Evolutionary conservation across 192 early-diverging fungal genomes (phyloP), one percentile per base, ranked within the genome.

Genomic region (Radiomyces spectabilis): DNA sequence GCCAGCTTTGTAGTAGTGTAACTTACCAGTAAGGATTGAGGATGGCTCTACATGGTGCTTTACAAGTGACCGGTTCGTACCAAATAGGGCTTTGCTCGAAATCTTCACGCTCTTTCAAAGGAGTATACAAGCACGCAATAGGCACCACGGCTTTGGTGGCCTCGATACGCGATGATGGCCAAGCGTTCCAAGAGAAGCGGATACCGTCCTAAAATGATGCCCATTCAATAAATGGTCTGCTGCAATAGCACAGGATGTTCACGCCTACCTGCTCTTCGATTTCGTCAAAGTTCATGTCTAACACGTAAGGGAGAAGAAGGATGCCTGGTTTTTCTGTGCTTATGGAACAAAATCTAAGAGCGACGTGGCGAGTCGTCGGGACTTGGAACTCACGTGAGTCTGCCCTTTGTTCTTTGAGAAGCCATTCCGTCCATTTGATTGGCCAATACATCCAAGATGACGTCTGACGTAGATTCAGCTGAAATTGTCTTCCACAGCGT

Each of bases 1-100:
- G n/a, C n/a, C n/a, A n/a, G n/a, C n/a, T n/a, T n/a, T n/a, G n/a
- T n/a, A n/a, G n/a, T n/a, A n/a, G 13, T 35, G 8, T 31, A 19
- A 21, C 74, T 60, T 74, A 93, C 91, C 96, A 97, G 76, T 93
- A 95, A 47, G 96, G 96, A 65, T 97, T 99, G 38, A 99, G 79
- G 55, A 99, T 88, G 22, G 92, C 96, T 24, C 91, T 78, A 65
- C 96, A 99, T 8, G 92, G 88, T 50, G 89, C 81, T 66, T 91
- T 94, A 77, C 96, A 99, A 49, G 88, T 89, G 26, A 99, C 90
- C n/a, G 96, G 96, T 69, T 99, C 94, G 73, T 99, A 99, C 58
- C 74, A 79, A 61, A 99, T 89, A 15, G 92, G 83, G 34, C n/a
- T 64, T 18, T 64, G 53, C 45, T 84, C 81, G 42, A 85, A 69